These are phyloP conservation scores for Diatrype stigma DNA, from an alignment of 2,329 filamentous ascomycete species.

Conservation along the genomic window DNA sequence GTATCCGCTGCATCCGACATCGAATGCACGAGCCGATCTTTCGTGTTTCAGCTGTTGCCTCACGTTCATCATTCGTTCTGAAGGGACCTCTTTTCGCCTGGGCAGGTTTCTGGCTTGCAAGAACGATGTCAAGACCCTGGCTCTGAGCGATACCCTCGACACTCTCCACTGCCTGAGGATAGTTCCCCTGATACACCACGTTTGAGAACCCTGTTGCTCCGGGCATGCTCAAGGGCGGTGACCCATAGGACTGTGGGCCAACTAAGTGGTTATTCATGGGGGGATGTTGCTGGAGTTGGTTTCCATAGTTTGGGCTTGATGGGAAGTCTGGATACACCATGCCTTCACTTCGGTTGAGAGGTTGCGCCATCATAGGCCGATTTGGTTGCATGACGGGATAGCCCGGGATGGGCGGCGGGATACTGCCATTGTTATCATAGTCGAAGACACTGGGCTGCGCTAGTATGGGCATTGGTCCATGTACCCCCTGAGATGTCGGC, in stretches of 20 bases:
- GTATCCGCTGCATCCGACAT: slow-evolving; percentile 59
- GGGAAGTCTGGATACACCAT: slow-evolving; percentile 36
- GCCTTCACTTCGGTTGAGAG: slow-evolving; percentile 30
- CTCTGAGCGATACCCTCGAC: slow-evolving; percentile 11
- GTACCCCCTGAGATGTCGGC: slow-evolving; percentile 15
- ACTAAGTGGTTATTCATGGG: slow-evolving; percentile 18
- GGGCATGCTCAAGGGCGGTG: slow-evolving; percentile 8
- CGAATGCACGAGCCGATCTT: slow-evolving; percentile 57
- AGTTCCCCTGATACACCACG: slow-evolving; percentile 2
- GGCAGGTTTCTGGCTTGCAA: slow-evolving; percentile 31
- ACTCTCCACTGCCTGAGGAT: slow-evolving; percentile 15
- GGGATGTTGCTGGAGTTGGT: slow-evolving; percentile 16
- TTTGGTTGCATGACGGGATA: slow-evolving; percentile 35
- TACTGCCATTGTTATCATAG: slow-evolving; percentile 23
- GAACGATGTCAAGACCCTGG: slow-evolving; percentile 29
- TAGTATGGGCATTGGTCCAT: slow-evolving; percentile 21
- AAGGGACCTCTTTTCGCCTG: slow-evolving; percentile 49
- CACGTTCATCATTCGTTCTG: slow-evolving; percentile 45
- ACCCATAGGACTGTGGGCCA: slow-evolving; percentile 11
- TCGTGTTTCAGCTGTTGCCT: slow-evolving; percentile 53
- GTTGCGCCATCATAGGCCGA: slow-evolving; percentile 23
- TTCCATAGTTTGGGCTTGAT: slow-evolving; percentile 21
- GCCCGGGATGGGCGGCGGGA: slow-evolving; percentile 27
- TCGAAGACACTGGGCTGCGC: slow-evolving; percentile 23
- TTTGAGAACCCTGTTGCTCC: slow-evolving; percentile 3